A percentile compares a stretch with the other conserved stretches of the same genome.
phyloP scores from a whole-genome alignment of 2,329 filamentous ascomycete genomes.

The Xylaria sp. region DNA sequence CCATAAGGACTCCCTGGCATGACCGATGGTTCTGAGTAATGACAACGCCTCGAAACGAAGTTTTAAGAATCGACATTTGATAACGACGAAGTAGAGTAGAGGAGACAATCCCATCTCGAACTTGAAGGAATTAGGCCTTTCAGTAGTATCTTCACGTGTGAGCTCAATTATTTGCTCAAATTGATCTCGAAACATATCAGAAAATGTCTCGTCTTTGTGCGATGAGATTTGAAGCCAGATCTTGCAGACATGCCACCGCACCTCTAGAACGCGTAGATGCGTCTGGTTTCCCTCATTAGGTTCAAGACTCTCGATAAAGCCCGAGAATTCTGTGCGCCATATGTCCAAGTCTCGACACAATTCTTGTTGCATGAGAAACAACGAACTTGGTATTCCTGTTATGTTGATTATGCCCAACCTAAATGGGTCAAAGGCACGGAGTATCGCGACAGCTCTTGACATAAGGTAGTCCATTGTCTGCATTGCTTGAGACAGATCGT shows the following conservation, averaged over 20 bases:
- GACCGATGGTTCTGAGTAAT: constrained; percentile 23
- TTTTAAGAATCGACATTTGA: constrained; percentile 39
- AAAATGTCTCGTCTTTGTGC: constrained; percentile 25
- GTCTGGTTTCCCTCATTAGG: background rate
- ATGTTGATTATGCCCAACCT: constrained; percentile 12
- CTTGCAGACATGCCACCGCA: constrained; percentile 39
- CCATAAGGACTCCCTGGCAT: constrained; percentile 35
- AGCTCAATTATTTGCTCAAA: constrained; percentile 38
- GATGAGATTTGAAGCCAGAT: constrained; percentile 37
- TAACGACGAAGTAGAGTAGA: constrained; percentile 38
- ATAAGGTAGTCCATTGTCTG: constrained; percentile 31
- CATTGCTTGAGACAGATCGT: constrained; percentile 4
- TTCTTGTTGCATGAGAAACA: constrained; percentile 19
- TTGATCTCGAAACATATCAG: constrained; percentile 25
- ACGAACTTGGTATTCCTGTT: background rate
- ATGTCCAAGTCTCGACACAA: constrained; percentile 27
- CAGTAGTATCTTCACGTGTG: constrained; percentile 27
- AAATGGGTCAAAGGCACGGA: constrained; percentile 33
- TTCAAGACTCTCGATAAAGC: background rate
- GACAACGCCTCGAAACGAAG: constrained; percentile 33
- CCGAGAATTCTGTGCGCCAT: constrained; percentile 25
- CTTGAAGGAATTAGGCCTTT: constrained; percentile 22
- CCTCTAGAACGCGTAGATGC: constrained; percentile 29
- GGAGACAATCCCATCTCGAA: constrained; percentile 39
- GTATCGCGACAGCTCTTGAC: constrained; percentile 26